Evolutionary conservation across 2,329 filamentous ascomycete genomes (phyloP).

Genomic region (Alternaria ethzedia): DNA sequence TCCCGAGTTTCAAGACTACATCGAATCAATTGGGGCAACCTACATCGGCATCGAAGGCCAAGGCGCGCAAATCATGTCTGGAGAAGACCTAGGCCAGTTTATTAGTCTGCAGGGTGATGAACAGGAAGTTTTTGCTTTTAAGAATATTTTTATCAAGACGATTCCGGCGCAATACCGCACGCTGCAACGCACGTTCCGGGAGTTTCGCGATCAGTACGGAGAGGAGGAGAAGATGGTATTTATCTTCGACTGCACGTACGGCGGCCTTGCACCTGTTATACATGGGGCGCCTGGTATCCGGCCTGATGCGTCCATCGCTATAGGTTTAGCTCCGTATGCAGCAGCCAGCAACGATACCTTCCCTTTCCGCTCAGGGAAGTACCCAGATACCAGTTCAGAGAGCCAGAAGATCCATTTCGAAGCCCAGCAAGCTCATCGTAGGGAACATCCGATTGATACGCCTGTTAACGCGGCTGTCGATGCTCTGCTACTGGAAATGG

Average conservation of each 20-base stretch:
- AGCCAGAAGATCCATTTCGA: constrained; percentile 13
- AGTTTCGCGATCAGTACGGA: constrained; percentile 37
- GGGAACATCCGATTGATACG: constrained; percentile 15
- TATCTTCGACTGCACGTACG: constrained; percentile 51
- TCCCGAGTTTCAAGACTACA: constrained; percentile 41
- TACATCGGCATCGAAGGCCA: constrained; percentile 14
- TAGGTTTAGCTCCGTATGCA: constrained; percentile 42
- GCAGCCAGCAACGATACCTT: constrained; percentile 19
- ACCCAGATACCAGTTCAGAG: constrained; percentile 13
- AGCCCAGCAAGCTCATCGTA: constrained; percentile 5
- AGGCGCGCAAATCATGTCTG: constrained; percentile 12
- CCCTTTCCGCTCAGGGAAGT: constrained; percentile 16
- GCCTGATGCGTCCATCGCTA: constrained; percentile 47
- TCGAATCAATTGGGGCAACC: constrained; percentile 26
- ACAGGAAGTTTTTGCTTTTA: constrained; percentile 43
- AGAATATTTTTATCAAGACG: constrained; percentile 42
- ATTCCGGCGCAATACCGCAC: constrained; percentile 44
- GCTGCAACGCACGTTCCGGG: constrained; percentile 37
- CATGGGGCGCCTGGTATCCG: constrained; percentile 49
- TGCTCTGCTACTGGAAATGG: constrained; percentile 11
- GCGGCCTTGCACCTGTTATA: constrained; percentile 37
- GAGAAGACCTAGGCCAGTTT: constrained; percentile 26
- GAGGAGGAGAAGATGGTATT: constrained; percentile 52
- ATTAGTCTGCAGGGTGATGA: constrained; percentile 30
- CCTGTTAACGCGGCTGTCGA: constrained; percentile 14